Conservation (phyloP, 2,329 filamentous ascomycete species). For the Colletotrichum lini region DNA sequence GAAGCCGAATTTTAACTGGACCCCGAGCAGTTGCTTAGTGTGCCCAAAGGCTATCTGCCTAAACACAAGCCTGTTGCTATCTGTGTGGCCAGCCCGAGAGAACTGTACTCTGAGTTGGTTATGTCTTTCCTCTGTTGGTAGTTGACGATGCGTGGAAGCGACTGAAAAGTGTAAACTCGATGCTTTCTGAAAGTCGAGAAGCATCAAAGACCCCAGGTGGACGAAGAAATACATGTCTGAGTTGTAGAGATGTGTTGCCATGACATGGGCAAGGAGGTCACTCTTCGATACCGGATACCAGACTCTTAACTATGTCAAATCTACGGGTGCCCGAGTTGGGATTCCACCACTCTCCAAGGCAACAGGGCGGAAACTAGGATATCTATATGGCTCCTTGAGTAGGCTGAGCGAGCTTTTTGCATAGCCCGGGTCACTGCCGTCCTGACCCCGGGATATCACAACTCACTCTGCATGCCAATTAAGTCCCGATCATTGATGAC, state of each 20-base stretch:
- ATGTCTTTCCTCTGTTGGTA: slow-evolving; percentile 62
- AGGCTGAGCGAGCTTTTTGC: no score
- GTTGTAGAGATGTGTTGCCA: slow-evolving; percentile 25
- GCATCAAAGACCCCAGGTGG: slow-evolving; percentile 25
- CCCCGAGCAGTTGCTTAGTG: slow-evolving; percentile 54
- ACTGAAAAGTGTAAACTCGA: slow-evolving; percentile 51
- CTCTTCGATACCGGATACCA: no score
- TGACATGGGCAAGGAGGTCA: slow-evolving; percentile 24
- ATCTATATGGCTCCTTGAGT: not conserved
- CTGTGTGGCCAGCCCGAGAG: slow-evolving; percentile 62
- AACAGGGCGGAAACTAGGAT: not conserved
- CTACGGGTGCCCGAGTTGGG: slow-evolving; percentile 10
- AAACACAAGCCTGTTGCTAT: slow-evolving; percentile 65
- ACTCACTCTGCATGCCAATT: no score
- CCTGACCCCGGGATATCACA: no score
- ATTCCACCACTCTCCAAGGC: not conserved
- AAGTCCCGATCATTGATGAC: not conserved
- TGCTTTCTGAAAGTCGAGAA: slow-evolving; percentile 43
- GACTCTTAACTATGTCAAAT: no score
- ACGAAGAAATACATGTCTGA: slow-evolving; percentile 22
- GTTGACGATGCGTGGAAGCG: slow-evolving; percentile 50
- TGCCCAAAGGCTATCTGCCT: slow-evolving; percentile 56
- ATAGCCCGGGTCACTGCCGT: no score
- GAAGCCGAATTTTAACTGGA: slow-evolving; percentile 57
- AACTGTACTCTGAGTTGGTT: slow-evolving; percentile 66